These are phyloP conservation scores for Mycena floridula DNA, from an alignment of 768 basidiomycete genomes.

Conservation along the genomic window DNA sequence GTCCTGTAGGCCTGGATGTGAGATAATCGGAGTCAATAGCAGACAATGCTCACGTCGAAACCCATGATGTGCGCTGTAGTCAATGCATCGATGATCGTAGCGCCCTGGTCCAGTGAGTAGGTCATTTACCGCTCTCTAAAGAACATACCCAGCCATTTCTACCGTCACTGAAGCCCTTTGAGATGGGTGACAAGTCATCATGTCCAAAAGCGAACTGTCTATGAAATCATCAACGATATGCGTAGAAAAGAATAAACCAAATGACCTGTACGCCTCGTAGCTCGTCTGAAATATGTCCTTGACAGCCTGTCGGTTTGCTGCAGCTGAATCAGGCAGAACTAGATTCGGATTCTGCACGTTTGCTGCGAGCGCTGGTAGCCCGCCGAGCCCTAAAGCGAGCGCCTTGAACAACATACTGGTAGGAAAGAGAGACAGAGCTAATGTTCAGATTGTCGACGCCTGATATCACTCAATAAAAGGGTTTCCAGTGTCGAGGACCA, in stretches of 20 bases:
- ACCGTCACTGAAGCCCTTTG: slow-evolving; percentile 5
- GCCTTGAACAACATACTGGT: neutral
- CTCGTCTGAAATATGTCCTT: slow-evolving; percentile 34
- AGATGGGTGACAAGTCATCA: slow-evolving; percentile 27
- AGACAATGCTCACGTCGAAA: slow-evolving; percentile 15
- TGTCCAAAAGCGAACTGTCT: slow-evolving; percentile 45
- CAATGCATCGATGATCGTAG: slow-evolving; percentile 35
- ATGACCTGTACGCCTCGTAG: slow-evolving; percentile 43
- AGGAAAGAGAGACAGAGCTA: neutral
- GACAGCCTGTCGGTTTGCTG: slow-evolving; percentile 26
- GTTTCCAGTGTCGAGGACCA: too few relatives aligned
- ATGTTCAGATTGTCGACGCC: too few relatives aligned
- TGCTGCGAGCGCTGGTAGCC: too few relatives aligned
- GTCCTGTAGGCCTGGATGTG: slow-evolving; percentile 17
- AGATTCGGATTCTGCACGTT: slow-evolving; percentile 33
- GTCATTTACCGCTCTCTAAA: too few relatives aligned
- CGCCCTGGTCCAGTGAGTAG: too few relatives aligned
- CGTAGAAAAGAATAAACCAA: too few relatives aligned
- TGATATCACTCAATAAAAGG: too few relatives aligned
- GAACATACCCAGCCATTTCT: slow-evolving; percentile 10
- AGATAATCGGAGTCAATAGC: neutral
- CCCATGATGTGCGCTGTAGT: slow-evolving; percentile 44
- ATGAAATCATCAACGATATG: neutral
- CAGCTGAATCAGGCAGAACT: slow-evolving; percentile 28
- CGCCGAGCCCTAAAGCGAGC: slow-evolving; percentile 10